Base-by-base conservation (phyloP, 768 basidiomycete genomes). In the Macrolepiota dolichaula region DNA sequence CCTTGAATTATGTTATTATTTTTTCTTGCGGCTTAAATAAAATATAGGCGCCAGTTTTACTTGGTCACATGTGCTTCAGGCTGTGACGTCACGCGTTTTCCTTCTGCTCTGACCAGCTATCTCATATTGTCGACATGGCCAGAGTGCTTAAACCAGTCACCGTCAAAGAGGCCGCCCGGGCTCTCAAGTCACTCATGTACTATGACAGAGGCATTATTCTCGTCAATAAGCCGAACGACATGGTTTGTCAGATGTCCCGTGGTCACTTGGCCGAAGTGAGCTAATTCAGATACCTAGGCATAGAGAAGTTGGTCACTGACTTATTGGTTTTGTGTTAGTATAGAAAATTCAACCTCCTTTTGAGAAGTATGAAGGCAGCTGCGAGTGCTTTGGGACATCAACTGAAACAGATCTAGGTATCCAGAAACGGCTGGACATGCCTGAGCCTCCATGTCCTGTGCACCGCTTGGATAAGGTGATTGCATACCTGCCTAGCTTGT, bases 401-500 rank as follows among this genome's bases (percentile, higher is more conserved):
- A 37, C 51, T 36, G 29, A 53, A 13, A 15, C 25, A 15, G 15
- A 32, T 13, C n/a, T 19, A 74, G 73, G 70, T 56, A 69, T 67
- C 35, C 65, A 66, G 27, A 37, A 40, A 10, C 63, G 66, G 54
- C 54, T 73, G 57, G 65, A 54, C n/a, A 63, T 65, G 44, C 62
- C 64, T 3, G 37, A 55, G 29, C 56, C 27, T 15, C 85, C 82
- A 6, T 74, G 75, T 56, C 74, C 82, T 5, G 80, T 89, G 22
- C 88, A 90, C 67, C 81, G 88, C 13, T 77, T 90, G 4, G 88
- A 89, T 74, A 87, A 86, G 76, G 88, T 85, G 25, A 15, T 69
- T 7, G 15, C 7, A 32, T 7, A 32, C 3, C 29, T 44, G 57
- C 11, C 25, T 49, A 6, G 24, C 58, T 54, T 36, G 25, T 54